These are phyloP conservation scores for Epichloe typhina DNA, from an alignment of 2,329 filamentous ascomycete genomes.

Conservation along the genomic window DNA sequence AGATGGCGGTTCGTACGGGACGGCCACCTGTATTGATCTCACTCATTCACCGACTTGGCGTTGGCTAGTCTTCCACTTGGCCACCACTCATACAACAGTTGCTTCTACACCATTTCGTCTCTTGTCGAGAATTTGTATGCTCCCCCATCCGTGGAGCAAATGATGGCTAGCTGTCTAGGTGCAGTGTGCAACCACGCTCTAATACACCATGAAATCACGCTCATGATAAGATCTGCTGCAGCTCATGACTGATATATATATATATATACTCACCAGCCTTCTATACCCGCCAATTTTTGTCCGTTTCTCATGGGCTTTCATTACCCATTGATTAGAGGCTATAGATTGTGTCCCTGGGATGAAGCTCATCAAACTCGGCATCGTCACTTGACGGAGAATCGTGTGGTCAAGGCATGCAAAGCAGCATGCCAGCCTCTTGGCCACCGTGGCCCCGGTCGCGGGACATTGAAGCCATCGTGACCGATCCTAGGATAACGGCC, in stretches of 20 bases:
- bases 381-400: conserved; percentile 6
- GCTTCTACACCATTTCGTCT: background rate
- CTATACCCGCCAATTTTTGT: no score
- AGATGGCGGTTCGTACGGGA: background rate
- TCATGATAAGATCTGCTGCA: background rate
- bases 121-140: background rate
- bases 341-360: conserved; percentile 4
- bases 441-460: background rate
- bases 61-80: background rate
- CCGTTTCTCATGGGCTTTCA: no score
- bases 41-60: background rate
- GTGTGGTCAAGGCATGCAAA: conserved; percentile 7
- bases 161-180: background rate
- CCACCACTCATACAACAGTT: background rate
- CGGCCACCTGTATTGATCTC: conserved; percentile 1
- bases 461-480: conserved; percentile 11
- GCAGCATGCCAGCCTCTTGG: conserved; percentile 8
- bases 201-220: background rate
- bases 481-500: conserved; percentile 6
- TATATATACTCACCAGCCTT: background rate
- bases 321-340: background rate
- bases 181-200: background rate
- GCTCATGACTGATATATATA: background rate
- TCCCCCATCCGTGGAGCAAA: background rate
- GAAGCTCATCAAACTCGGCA: background rate